Conservation (phyloP, 1,284 basidiomycete species). For the Tilletia indica region DNA sequence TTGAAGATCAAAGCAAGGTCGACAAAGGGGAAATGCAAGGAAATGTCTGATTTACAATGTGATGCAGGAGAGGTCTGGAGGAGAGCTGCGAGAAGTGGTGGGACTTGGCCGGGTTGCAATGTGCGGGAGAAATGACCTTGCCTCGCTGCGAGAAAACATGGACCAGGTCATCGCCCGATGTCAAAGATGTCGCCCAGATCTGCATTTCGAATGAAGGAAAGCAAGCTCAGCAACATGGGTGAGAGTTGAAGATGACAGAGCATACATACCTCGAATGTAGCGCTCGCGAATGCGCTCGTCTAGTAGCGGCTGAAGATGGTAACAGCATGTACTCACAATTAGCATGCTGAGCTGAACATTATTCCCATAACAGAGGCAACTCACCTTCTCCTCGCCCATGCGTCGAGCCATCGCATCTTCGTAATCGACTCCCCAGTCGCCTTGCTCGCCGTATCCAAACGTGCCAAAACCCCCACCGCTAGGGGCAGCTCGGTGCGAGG, state of each 20-base stretch:
- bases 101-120: no score
- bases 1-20: no score
- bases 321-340: not conserved
- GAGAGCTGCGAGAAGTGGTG: no score
- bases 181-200: conserved; percentile 43
- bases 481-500: no score
- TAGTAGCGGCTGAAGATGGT: conserved; percentile 26
- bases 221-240: not conserved
- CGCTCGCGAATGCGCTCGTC: conserved; percentile 41
- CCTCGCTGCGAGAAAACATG: no score
- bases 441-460: not conserved
- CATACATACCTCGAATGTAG: conserved; percentile 37
- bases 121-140: no score
- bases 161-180: not conserved
- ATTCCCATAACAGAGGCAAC: not conserved
- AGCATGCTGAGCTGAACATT: no score
- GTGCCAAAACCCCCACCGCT: not conserved
- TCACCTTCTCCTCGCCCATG: not conserved
- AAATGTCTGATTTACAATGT: no score
- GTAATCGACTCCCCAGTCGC: conserved; percentile 4
- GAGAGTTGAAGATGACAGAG: no score
- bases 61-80: no score
- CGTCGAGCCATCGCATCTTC: not conserved
- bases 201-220: not conserved
- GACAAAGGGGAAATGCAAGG: no score